These are phyloP conservation scores for Pyrrhoderma noxium DNA, from an alignment of 1,284 basidiomycete species.

Conservation along the genomic window DNA sequence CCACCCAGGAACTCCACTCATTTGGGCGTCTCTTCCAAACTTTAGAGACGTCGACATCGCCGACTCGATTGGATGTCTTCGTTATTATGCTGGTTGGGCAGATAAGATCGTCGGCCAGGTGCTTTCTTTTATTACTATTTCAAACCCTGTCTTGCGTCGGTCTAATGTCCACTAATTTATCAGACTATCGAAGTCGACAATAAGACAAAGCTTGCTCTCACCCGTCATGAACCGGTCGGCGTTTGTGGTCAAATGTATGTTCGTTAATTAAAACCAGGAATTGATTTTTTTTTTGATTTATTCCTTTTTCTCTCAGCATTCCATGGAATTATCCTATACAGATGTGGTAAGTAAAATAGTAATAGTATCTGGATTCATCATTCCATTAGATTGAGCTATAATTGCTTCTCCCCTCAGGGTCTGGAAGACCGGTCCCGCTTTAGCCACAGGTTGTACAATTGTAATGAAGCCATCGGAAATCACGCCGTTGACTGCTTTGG, in stretches of 20 bases:
- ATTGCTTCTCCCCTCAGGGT: constrained; percentile 39
- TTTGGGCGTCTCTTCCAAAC: not conserved
- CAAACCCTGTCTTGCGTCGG: too few species aligned
- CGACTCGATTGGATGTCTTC: constrained; percentile 72
- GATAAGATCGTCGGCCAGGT: constrained; percentile 54
- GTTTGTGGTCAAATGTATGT: constrained; percentile 85
- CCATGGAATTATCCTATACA: constrained; percentile 91
- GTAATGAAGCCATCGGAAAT: constrained; percentile 92
- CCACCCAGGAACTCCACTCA: too few species aligned
- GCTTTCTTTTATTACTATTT: constrained; percentile 14
- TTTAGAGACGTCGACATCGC: constrained; percentile 77
- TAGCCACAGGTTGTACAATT: constrained; percentile 82
- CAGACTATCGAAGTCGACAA: constrained; percentile 79
- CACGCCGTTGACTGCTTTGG: constrained; percentile 84
- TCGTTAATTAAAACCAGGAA: constrained; percentile 2
- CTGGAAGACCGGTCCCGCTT: constrained; percentile 88
- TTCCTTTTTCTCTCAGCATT: constrained; percentile 42
- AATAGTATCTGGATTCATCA: too few species aligned
- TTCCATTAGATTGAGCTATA: too few species aligned
- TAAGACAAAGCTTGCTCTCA: constrained; percentile 76
- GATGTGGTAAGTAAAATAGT: constrained; percentile 61
- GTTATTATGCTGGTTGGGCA: constrained; percentile 71
- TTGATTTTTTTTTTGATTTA: constrained; percentile 1
- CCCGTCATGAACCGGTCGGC: constrained; percentile 88
- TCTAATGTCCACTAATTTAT: constrained; percentile 6